phyloP scores from a whole-genome alignment of 345 rosid genomes.

The Iberis pinnata region DNA sequence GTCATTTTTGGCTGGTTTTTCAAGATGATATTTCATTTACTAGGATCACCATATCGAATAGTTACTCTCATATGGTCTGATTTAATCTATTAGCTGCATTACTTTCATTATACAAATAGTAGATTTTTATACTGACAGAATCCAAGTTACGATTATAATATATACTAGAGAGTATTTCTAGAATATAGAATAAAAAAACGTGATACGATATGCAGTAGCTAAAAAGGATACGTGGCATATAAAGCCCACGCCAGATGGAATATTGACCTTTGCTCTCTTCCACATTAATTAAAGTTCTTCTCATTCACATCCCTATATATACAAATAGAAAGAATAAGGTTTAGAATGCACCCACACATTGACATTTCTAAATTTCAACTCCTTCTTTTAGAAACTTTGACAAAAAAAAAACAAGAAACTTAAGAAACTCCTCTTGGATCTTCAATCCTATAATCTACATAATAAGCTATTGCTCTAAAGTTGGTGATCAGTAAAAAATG shows the following conservation, averaged over 20 bases:
- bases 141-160: constrained; percentile 18
- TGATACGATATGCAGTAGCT: neutral
- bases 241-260: constrained; percentile 23
- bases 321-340: constrained; percentile 8
- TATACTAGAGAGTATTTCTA: constrained; percentile 15
- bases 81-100: neutral
- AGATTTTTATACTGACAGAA: constrained; percentile 13
- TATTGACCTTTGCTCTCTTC: constrained; percentile 34
- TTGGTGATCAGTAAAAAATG: constrained; percentile 26
- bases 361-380: constrained; percentile 23
- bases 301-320: constrained; percentile 20
- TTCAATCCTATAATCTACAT: neutral
- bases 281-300: constrained; percentile 9
- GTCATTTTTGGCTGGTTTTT: too few species aligned
- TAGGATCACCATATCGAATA: too few species aligned
- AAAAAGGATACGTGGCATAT: constrained; percentile 37
- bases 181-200: neutral
- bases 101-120: neutral
- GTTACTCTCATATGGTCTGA: neutral
- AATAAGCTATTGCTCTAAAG: neutral
- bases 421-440: constrained; percentile 1
- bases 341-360: constrained; percentile 20
- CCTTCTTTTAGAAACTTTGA: constrained; percentile 8
- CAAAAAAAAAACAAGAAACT: too few species aligned
- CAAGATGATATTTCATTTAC: too few species aligned